Evolutionary conservation across 306 rosid genomes (phyloP).

Genomic region (Sechiopsis laciniata): DNA sequence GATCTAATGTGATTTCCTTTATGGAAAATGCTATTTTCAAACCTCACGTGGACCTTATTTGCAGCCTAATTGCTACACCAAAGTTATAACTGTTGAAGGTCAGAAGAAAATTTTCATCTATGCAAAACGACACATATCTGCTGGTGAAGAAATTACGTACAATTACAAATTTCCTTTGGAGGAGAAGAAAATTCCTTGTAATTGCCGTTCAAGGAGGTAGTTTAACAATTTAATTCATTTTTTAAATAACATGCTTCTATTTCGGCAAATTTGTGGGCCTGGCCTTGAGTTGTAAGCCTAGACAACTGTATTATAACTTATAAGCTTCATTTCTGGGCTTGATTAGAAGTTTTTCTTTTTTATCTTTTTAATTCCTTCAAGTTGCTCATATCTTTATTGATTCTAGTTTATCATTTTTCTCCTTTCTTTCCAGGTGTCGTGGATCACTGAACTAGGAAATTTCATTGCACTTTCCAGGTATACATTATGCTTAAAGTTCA

Average conservation of each 20-base stretch:
- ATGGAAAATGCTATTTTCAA: slow-evolving; percentile 5
- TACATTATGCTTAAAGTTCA: slow-evolving; percentile 22
- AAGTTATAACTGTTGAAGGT: slow-evolving; percentile 92
- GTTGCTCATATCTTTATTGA: slow-evolving; percentile 16
- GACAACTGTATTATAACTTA: not conserved
- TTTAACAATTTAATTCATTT: not conserved
- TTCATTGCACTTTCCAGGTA: slow-evolving; percentile 34
- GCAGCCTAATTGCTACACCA: slow-evolving; percentile 98
- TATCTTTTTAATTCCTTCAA: not conserved
- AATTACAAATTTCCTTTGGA: slow-evolving; percentile 98
- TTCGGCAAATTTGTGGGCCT: not conserved
- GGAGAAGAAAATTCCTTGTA: slow-evolving; percentile 95
- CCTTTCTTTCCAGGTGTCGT: slow-evolving; percentile 60
- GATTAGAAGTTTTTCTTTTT: not conserved
- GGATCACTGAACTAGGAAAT: slow-evolving; percentile 77
- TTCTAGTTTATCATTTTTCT: not conserved
- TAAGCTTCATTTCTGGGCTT: not conserved
- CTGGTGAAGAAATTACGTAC: slow-evolving; percentile 92
- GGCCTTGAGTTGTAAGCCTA: not conserved
- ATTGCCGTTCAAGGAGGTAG: slow-evolving; percentile 90
- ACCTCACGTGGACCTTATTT: slow-evolving; percentile 24
- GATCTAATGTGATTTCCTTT: slow-evolving; percentile 12
- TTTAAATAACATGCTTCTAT: not conserved
- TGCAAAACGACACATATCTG: slow-evolving; percentile 80
- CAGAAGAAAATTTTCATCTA: slow-evolving; percentile 83